Percentiles rank a stretch among this genome's conserved stretches.
Evolutionary conservation across 2,329 filamentous ascomycete species (phyloP).

Genomic region (Chaetomium globosum): DNA sequence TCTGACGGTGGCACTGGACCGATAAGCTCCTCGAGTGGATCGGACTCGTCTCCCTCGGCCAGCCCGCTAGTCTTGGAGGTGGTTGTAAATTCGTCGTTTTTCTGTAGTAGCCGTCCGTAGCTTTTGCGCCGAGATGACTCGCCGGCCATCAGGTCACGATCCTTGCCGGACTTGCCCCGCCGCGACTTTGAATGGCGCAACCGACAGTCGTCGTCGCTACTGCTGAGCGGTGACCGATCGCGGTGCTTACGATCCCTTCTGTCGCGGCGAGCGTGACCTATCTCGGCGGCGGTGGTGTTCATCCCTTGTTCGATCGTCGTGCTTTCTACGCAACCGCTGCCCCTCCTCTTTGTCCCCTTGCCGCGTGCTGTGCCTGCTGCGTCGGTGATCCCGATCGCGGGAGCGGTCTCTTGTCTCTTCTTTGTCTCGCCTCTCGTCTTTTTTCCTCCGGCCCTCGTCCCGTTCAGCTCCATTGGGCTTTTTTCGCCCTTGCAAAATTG

Average conservation of each 20-base stretch:
- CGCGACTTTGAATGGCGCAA: slow-evolving; percentile 28
- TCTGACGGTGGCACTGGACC: slow-evolving; percentile 66
- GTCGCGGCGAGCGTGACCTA: slow-evolving; percentile 31
- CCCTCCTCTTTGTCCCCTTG: slow-evolving; percentile 19
- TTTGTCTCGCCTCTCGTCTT: slow-evolving; percentile 9
- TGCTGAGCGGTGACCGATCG: slow-evolving; percentile 32
- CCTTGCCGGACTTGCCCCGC: slow-evolving; percentile 24
- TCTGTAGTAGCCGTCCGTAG: slow-evolving; percentile 25
- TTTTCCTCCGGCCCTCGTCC: not conserved
- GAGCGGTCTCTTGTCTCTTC: slow-evolving; percentile 16
- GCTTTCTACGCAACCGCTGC: slow-evolving; percentile 18
- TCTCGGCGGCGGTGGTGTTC: slow-evolving; percentile 20
- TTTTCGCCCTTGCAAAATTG: slow-evolving; percentile 56
- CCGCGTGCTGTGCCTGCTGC: slow-evolving; percentile 5
- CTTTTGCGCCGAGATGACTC: slow-evolving; percentile 25
- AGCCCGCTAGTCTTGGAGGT: not conserved
- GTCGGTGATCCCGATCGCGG: slow-evolving; percentile 16
- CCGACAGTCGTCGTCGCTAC: slow-evolving; percentile 24
- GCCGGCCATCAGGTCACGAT: slow-evolving; percentile 24
- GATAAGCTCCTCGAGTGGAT: slow-evolving; percentile 74
- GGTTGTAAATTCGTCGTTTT: slow-evolving; percentile 23
- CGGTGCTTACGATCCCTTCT: slow-evolving; percentile 26
- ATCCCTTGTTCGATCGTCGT: slow-evolving; percentile 14
- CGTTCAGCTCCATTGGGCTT: slow-evolving; percentile 34
- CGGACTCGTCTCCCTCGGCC: slow-evolving; percentile 56